phyloP scores from a whole-genome alignment of 2,329 filamentous ascomycete species.

The Fusarium hostae region DNA sequence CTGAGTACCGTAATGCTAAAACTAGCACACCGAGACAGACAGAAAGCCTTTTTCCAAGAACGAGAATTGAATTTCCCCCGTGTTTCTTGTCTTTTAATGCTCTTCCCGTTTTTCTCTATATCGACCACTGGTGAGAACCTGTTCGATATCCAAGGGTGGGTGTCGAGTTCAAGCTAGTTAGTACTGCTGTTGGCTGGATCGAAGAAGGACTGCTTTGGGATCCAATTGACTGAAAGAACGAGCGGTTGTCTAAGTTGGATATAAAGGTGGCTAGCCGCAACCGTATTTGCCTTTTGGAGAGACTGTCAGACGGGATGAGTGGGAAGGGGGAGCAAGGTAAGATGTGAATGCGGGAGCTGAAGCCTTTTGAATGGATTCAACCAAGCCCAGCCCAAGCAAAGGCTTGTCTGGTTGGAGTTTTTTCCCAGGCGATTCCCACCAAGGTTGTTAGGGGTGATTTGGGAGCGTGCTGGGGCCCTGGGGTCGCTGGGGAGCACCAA shows the following conservation, averaged over 20 bases:
- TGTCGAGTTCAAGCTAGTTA: constrained; percentile 7
- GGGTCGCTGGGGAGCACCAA: constrained; percentile 39
- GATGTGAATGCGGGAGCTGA: constrained; percentile 51
- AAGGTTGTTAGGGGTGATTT: constrained; percentile 52
- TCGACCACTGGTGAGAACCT: constrained; percentile 17
- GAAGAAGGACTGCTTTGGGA: not conserved
- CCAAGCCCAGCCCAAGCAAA: constrained; percentile 30
- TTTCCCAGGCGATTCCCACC: constrained; percentile 46
- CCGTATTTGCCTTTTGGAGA: constrained; percentile 18
- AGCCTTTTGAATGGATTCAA: constrained; percentile 55
- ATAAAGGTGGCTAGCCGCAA: constrained; percentile 31
- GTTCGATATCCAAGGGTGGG: constrained; percentile 5
- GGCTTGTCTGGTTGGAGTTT: constrained; percentile 43
- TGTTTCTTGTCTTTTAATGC: constrained; percentile 9
- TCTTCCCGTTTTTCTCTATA: not conserved
- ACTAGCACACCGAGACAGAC: constrained; percentile 30
- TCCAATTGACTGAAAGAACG: constrained; percentile 14
- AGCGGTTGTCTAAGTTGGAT: constrained; percentile 31
- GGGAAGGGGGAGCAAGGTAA: constrained; percentile 39
- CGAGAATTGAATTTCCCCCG: constrained; percentile 31
- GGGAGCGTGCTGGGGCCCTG: constrained; percentile 41
- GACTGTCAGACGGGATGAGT: constrained; percentile 45
- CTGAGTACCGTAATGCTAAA: constrained; percentile 26
- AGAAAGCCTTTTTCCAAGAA: constrained; percentile 22
- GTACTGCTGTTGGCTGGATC: not conserved